Evolutionary conservation across 345 rosid species (phyloP), one percentile per base, ranked within the genome.

Genomic region (Citropsis articulata): DNA sequence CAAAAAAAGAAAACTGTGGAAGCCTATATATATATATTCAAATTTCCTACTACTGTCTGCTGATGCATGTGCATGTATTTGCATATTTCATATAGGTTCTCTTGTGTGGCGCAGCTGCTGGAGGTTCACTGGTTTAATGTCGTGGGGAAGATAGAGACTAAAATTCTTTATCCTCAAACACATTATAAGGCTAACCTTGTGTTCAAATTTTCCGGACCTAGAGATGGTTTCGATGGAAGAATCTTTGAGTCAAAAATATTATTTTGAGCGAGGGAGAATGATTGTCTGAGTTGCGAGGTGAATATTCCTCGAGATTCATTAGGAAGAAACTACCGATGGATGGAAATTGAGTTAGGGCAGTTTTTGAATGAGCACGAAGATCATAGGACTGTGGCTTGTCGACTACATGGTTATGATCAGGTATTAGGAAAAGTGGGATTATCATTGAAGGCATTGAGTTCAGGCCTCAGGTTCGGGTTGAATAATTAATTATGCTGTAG

Each of bases 151-250:
- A 75, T 76, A 53, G 75, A 72, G 50, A 76, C 83, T 22, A 64
- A 25, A 48, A 59, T 68, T 55, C 65, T 83, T 63, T 79, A 80
- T 9, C 78, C 78, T 2, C 16, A 35, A 30, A 77, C 83, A 31
- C 77, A 73, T 7, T 83, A 83, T 68, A 81, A 53, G 53, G 81
- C 75, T 18, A 80, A 83, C 72, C 64, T 83, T n/a, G 83, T 79
- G 14, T 72, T 71, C 28, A 79, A 65, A n/a, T 76, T 79, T 24
- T 18, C 63, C 4, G 8, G 35, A 33, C 4, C 36, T 27, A 61
- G 6, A 59, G 16, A 7, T 0, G 77, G 77, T 25, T 76, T 76
- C 27, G 38, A 75, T n/a, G 62, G 62, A 19, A 22, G 62, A 57
- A 57, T n/a, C 62, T 5, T 57, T 22, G 18, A 57, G 7, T 57